Evolutionary conservation across 2,329 filamentous ascomycete species (phyloP), one percentile per base, ranked within the genome.

Genomic region (Clonostachys solani): DNA sequence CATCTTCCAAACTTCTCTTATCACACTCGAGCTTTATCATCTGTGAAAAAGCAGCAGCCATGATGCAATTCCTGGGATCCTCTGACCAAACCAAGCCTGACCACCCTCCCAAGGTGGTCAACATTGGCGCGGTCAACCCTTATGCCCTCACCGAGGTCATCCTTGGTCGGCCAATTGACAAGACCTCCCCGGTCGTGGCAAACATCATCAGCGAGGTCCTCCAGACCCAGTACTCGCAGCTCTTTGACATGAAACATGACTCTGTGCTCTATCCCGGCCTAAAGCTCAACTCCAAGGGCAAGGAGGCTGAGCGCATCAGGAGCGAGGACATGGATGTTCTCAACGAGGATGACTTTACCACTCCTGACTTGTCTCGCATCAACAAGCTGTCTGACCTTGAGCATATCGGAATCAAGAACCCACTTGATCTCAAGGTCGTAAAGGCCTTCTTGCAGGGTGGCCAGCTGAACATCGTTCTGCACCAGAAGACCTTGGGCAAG

Each of bases 211-310:
- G 66, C 42, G 67, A 68, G 44, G 63, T 71, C 33, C 62, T 74
- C 19, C 69, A 73, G 58, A 73, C 69, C 16, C 69, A 73, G 55
- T 74, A 74, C 47, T 66, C 72, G 43, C 71, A 74, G 57, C 66
- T 73, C 40, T 74, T 74, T 44, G 71, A 73, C 56, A 58, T 72
- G 63, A 69, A 66, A 53, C 65, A 71, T 53, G 46, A 56, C 45
- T 73, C 71, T 17, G 61, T 72, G 18, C 62, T 74, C 15, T 72
- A 62, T 45, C 66, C 69, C 4, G 71, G 71, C 16, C 58, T 71
- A 36, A 63, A 63, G 57, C 63, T 72, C 47, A 64, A 70, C 52
- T 54, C 66, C 50, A 56, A 67, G 49, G 60, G 67, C 44, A 56
- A 64, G 29, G 52, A 46, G 50, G 68, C 67, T 5, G 68, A 72